phyloP scores from a whole-genome alignment of 768 basidiomycete species.

The Lactarius psammicola region DNA sequence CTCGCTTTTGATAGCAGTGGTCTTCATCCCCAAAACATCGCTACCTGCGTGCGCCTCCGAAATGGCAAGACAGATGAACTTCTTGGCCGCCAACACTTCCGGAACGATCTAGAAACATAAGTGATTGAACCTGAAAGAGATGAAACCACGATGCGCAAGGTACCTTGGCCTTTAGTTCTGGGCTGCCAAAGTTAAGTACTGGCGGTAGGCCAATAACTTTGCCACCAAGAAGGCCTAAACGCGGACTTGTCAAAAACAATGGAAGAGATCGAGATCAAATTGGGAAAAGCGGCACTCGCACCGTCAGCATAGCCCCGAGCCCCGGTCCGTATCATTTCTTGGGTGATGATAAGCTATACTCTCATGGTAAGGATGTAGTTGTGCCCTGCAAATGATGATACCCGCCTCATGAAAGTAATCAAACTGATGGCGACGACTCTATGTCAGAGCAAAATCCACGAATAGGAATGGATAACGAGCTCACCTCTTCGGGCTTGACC shows the following conservation, averaged over 20 bases:
- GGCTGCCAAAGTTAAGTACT: conserved; percentile 76
- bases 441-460: neutral
- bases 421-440: conserved; percentile 40
- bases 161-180: conserved; percentile 53
- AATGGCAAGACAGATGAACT: conserved; percentile 84
- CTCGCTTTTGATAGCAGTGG: conserved; percentile 73
- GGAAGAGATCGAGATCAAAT: conserved; percentile 17
- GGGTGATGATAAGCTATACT: conserved; percentile 35
- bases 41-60: conserved; percentile 86
- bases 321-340: conserved; percentile 48
- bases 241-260: neutral
- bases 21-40: conserved; percentile 80
- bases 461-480: conserved; percentile 1
- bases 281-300: neutral
- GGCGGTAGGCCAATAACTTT: conserved; percentile 84
- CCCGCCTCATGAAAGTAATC: conserved; percentile 85
- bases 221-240: conserved; percentile 56
- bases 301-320: conserved; percentile 81
- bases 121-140: neutral
- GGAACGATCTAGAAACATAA: conserved; percentile 42
- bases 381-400: neutral
- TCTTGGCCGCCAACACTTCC: conserved; percentile 71
- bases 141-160: neutral
- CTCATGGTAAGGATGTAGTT: neutral
- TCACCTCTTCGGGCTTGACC: conserved; percentile 69